Conservation (phyloP, 2,329 filamentous ascomycete species). For the Elsinoe batatas region DNA sequence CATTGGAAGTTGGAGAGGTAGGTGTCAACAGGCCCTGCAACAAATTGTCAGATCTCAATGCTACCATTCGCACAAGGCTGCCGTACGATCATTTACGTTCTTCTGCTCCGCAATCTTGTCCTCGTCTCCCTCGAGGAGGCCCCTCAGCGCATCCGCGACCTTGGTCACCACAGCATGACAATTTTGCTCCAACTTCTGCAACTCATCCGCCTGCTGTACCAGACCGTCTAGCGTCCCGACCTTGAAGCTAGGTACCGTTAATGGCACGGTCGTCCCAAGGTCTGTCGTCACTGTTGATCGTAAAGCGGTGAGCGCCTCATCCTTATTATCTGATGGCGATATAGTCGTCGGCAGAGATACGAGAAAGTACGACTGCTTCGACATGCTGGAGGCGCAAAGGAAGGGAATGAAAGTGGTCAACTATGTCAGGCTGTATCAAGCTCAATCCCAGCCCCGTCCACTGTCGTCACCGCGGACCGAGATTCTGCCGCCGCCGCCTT, state of each 20-base stretch:
- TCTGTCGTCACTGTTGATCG: conserved; percentile 62
- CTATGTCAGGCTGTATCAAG: conserved; percentile 1
- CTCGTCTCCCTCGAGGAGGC: conserved; percentile 74
- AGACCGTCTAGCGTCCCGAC: conserved; percentile 92
- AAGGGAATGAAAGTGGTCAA: background rate
- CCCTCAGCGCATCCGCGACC: conserved; percentile 74
- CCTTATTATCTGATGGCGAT: conserved; percentile 66
- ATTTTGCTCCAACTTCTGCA: conserved; percentile 72
- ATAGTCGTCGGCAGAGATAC: conserved; percentile 84
- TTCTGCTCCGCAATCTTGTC: conserved; percentile 77
- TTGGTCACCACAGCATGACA: conserved; percentile 80
- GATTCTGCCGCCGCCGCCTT: background rate
- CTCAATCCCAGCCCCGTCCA: background rate
- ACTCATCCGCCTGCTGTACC: conserved; percentile 91
- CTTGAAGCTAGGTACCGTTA: conserved; percentile 88
- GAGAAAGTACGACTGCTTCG: conserved; percentile 63
- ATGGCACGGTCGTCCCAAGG: conserved; percentile 64
- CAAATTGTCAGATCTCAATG: conserved; percentile 14
- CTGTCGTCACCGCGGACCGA: background rate
- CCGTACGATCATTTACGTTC: conserved; percentile 84
- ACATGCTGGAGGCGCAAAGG: conserved; percentile 25
- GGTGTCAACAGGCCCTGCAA: conserved; percentile 81
- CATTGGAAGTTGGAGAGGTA: conserved; percentile 83
- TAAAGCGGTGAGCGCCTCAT: conserved; percentile 71
- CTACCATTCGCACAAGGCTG: conserved; percentile 5